A percentile compares a stretch with the other conserved stretches of the same genome.
Evolutionary conservation across 768 basidiomycete species (phyloP).

Genomic region (Hygrocybe punicea): DNA sequence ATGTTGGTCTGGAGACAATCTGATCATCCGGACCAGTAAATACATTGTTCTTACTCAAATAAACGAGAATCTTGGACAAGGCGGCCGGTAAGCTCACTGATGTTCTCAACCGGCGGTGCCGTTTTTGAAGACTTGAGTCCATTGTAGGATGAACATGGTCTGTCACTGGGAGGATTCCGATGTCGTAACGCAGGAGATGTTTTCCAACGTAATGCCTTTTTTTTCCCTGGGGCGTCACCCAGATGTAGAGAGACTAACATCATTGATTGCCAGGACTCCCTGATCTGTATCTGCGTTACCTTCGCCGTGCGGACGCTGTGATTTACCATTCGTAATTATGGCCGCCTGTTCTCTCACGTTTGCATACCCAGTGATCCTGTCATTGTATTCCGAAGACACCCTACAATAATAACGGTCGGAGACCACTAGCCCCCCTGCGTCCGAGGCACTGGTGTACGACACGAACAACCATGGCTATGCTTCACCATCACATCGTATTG

Average conservation of each 20-base stretch:
- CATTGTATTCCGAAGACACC: slow-evolving; percentile 4
- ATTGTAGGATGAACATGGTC: slow-evolving; percentile 66
- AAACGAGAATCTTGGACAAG: slow-evolving; percentile 80
- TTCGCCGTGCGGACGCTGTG: slow-evolving; percentile 32
- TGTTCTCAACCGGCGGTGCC: background rate
- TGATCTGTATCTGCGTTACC: slow-evolving; percentile 52
- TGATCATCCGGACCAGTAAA: slow-evolving; percentile 51
- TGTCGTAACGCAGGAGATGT: slow-evolving; percentile 72
- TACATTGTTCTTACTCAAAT: slow-evolving; percentile 84
- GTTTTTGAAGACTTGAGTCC: slow-evolving; percentile 5
- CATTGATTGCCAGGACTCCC: slow-evolving; percentile 52
- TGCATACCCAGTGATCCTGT: background rate
- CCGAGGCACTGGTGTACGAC: background rate
- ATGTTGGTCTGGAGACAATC: background rate
- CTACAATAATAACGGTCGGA: background rate
- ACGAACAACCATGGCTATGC: no score
- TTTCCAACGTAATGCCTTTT: slow-evolving; percentile 53
- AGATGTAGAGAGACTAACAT: background rate
- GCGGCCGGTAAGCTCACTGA: slow-evolving; percentile 60
- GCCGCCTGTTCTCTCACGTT: background rate
- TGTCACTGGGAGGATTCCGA: slow-evolving; percentile 91
- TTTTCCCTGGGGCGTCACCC: no score
- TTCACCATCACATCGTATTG: no score
- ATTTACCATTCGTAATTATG: background rate
- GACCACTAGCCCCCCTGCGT: background rate